A percentile compares a stretch with the other conserved stretches of the same genome.
These are phyloP conservation scores for Sonneratia caseolaris DNA, from an alignment of 345 rosid genomes.

Conservation along the genomic window DNA sequence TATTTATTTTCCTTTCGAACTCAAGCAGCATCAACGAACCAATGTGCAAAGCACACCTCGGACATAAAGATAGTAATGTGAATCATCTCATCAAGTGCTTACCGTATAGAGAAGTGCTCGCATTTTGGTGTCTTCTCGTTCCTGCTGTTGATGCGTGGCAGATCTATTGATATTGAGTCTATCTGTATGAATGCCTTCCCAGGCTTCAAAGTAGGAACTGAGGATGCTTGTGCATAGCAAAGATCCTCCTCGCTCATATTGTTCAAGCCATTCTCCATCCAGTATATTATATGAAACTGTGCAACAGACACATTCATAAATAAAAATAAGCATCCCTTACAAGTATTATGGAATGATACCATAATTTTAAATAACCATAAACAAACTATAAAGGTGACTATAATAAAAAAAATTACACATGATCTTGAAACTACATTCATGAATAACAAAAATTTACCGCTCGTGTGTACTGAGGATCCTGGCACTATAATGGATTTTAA, in stretches of 20 bases:
- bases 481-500: neutral
- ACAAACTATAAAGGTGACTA: neutral
- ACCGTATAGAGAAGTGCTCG: constrained; percentile 9
- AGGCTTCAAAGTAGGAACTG: constrained; percentile 3
- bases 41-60: neutral
- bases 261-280: constrained; percentile 1
- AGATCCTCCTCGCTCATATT: neutral
- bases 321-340: neutral
- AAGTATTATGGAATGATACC: neutral
- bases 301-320: neutral
- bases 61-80: neutral
- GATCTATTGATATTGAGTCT: constrained; percentile 14
- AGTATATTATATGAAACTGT: neutral
- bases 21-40: neutral
- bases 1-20: neutral
- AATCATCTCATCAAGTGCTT: neutral
- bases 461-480: neutral
- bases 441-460: neutral
- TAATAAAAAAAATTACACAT: neutral
- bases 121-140: neutral
- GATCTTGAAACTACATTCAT: neutral
- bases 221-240: neutral
- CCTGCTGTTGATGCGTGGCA: neutral
- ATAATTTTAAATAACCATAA: neutral
- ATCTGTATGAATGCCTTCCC: constrained; percentile 13